Evolutionary conservation across 768 basidiomycete genomes (phyloP).

Genomic region (Tubosaeta sp.): DNA sequence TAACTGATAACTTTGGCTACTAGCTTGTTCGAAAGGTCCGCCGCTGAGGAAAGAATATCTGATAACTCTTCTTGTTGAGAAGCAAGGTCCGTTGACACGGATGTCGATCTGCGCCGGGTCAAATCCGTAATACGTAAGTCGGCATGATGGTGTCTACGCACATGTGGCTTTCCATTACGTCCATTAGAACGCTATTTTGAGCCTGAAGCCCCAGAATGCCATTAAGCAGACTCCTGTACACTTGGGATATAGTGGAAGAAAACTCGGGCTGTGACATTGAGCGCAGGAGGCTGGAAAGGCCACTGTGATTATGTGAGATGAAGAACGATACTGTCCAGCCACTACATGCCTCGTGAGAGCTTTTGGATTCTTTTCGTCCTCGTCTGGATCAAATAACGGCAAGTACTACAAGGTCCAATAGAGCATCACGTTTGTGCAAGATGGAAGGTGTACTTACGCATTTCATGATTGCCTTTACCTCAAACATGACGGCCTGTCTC

Average conservation of each 20-base stretch:
- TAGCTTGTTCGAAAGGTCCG: conserved; percentile 83
- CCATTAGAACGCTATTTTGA: conserved; percentile 54
- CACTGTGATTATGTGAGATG: conserved; percentile 16
- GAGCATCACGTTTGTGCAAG: not conserved
- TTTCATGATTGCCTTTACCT: conserved; percentile 54
- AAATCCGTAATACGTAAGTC: not conserved
- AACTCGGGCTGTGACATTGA: conserved; percentile 69
- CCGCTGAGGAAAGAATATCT: conserved; percentile 73
- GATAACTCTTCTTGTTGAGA: conserved; percentile 60
- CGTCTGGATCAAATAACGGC: conserved; percentile 54
- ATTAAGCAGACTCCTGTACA: conserved; percentile 61
- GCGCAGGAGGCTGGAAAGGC: conserved; percentile 54
- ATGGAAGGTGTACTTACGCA: conserved; percentile 42
- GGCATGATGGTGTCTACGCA: conserved; percentile 20
- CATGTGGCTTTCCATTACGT: conserved; percentile 50
- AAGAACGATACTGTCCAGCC: not conserved
- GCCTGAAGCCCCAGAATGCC: conserved; percentile 64
- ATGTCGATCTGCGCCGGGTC: conserved; percentile 32
- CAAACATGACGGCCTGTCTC: conserved; percentile 62
- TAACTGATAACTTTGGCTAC: conserved; percentile 73
- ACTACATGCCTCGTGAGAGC: conserved; percentile 22
- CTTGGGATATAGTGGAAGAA: conserved; percentile 49
- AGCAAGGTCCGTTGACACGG: conserved; percentile 38
- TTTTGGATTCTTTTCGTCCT: conserved; percentile 41
- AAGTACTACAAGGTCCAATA: conserved; percentile 42